A percentile compares a stretch with the other conserved stretches of the same genome.
These are phyloP conservation scores for Salvia miltiorrhiza DNA, from an alignment of 257 asterid genomes.

Conservation along the genomic window DNA sequence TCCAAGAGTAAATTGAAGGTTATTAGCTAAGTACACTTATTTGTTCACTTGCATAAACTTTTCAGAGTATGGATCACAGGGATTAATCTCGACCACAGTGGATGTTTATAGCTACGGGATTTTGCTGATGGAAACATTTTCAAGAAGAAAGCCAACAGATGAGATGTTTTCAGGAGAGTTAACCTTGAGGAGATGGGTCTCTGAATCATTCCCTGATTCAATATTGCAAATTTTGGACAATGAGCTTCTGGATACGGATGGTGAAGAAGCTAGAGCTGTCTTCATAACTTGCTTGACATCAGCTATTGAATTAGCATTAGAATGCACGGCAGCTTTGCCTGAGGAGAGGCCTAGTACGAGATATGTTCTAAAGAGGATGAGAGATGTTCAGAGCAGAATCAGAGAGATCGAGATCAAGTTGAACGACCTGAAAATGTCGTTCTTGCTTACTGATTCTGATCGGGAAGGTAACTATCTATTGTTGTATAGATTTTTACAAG, in stretches of 20 bases:
- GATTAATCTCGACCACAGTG: neutral
- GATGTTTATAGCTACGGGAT: constrained; percentile 1
- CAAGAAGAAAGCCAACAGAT: neutral
- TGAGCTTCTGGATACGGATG: neutral
- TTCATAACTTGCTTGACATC: neutral
- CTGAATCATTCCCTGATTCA: neutral
- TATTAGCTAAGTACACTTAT: neutral
- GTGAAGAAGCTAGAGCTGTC: neutral
- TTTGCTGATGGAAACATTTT: neutral
- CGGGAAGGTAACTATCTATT: neutral
- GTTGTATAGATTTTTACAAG: neutral
- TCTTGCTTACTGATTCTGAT: neutral
- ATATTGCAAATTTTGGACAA: neutral
- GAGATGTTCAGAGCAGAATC: neutral
- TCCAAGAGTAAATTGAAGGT: neutral
- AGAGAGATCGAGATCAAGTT: neutral
- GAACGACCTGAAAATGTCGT: neutral
- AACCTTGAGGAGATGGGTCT: neutral
- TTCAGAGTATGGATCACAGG: neutral
- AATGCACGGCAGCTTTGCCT: neutral
- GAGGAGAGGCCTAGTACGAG: neutral
- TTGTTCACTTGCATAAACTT: neutral
- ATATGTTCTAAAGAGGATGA: neutral
- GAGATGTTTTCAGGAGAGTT: constrained; percentile 2
- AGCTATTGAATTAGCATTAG: neutral